phyloP scores from a whole-genome alignment of 1,139 yeast species.

The Magnusiomyces suaveolens region DNA sequence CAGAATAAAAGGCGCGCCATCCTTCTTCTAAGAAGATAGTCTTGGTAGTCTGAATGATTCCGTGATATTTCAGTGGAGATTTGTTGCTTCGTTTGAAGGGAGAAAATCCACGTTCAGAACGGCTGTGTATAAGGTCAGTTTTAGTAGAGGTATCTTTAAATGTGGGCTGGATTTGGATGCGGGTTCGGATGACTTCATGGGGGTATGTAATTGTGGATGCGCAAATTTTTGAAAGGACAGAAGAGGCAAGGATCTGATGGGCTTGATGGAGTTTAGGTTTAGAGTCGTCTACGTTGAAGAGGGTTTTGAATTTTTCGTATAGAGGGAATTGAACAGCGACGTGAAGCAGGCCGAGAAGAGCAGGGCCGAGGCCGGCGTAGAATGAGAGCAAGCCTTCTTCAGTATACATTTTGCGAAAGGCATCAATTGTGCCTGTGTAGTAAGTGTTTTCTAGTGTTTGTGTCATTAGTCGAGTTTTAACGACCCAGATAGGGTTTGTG shows the following conservation, averaged over 20 bases:
- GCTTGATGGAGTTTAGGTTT: slow-evolving; percentile 10
- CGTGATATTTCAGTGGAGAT: slow-evolving; percentile 24
- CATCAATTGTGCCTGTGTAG: slow-evolving; percentile 75
- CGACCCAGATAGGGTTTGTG: slow-evolving; percentile 96
- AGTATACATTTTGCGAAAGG: slow-evolving; percentile 64
- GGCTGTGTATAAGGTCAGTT: neutral
- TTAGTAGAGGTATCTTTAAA: slow-evolving; percentile 6
- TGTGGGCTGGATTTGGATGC: slow-evolving; percentile 55
- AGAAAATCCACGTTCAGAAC: slow-evolving; percentile 8
- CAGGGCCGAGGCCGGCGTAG: slow-evolving; percentile 84
- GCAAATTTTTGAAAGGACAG: slow-evolving; percentile 74
- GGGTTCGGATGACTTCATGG: slow-evolving; percentile 87
- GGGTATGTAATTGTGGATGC: slow-evolving; percentile 91
- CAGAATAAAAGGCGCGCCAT: slow-evolving; percentile 74
- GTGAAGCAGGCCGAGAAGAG: slow-evolving; percentile 79
- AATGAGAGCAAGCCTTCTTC: slow-evolving; percentile 79
- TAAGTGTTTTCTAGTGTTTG: slow-evolving; percentile 39
- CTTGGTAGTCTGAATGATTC: slow-evolving; percentile 38
- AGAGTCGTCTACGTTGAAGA: slow-evolving; percentile 30
- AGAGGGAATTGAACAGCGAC: slow-evolving; percentile 96
- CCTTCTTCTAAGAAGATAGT: slow-evolving; percentile 66
- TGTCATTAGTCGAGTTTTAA: slow-evolving; percentile 86
- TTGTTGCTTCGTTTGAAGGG: neutral
- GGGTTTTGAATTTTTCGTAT: slow-evolving; percentile 67
- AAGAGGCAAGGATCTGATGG: slow-evolving; percentile 53